phyloP scores from a whole-genome alignment of 179 eudicot genomes.

The Silene coronaria region DNA sequence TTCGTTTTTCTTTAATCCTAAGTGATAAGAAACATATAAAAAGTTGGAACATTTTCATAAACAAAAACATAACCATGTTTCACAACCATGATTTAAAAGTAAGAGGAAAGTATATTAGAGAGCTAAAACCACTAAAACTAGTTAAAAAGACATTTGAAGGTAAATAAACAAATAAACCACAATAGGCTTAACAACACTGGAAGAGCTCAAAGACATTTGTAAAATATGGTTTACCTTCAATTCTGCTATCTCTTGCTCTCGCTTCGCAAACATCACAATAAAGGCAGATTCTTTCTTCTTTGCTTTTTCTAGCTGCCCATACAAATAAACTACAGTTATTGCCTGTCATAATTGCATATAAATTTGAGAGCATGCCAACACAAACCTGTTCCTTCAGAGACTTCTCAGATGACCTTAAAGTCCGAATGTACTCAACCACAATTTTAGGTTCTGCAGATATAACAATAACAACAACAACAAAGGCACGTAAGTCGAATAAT shows the following conservation, averaged over 20 bases:
- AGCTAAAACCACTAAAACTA: neutral
- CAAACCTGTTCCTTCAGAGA: conserved; percentile 84
- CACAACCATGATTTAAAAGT: neutral
- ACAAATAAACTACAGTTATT: conserved; percentile 12
- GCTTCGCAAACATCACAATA: conserved; percentile 88
- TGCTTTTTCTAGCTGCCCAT: conserved; percentile 76
- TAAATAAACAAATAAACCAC: neutral
- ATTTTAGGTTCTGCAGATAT: conserved; percentile 60
- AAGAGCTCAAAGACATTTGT: neutral
- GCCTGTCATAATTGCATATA: neutral
- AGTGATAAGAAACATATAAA: neutral
- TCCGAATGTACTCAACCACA: conserved; percentile 66
- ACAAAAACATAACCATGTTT: neutral
- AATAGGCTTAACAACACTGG: neutral
- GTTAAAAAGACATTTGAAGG: neutral
- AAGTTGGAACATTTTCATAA: neutral
- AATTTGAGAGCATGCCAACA: conserved; percentile 6
- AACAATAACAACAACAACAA: conserved; percentile 1
- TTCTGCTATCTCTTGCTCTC: conserved; percentile 98
- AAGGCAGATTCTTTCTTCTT: conserved; percentile 98
- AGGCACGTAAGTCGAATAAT: neutral
- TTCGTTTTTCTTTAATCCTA: neutral
- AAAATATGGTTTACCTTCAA: conserved; percentile 52
- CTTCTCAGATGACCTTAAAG: conserved; percentile 79
- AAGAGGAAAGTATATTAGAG: neutral